Evolutionary conservation across 2,329 filamentous ascomycete genomes (phyloP).

Genomic region (Cryphonectria parasitica): DNA sequence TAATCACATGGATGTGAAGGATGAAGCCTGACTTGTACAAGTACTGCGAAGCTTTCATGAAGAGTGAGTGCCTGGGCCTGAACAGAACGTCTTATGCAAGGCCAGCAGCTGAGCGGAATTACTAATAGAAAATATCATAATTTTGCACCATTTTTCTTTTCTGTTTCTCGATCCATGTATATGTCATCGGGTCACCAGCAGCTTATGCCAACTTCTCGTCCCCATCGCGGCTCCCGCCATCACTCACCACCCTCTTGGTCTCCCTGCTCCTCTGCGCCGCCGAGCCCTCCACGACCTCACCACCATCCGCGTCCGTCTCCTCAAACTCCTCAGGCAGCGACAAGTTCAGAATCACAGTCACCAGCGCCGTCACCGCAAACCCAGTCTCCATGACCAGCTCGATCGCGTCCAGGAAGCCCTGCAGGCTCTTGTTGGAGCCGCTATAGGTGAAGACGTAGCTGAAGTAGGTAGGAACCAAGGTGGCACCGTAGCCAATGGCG

Average conservation of each 20-base stretch:
- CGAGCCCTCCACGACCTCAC: slow-evolving; percentile 7
- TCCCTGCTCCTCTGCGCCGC: not conserved
- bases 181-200: not conserved
- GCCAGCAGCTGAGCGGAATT: not conserved
- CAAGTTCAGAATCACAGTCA: slow-evolving; percentile 76
- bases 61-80: not conserved
- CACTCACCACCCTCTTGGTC: not conserved
- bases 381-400: slow-evolving; percentile 75
- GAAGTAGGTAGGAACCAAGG: slow-evolving; percentile 70
- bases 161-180: not conserved
- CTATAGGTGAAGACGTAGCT: slow-evolving; percentile 72
- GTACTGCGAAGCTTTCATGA: too few relatives aligned
- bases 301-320: slow-evolving; percentile 55
- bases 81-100: not conserved
- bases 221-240: not conserved
- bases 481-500: slow-evolving; percentile 73
- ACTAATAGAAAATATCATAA: not conserved
- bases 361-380: slow-evolving; percentile 73
- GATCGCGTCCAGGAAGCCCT: slow-evolving; percentile 77
- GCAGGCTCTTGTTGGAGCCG: slow-evolving; percentile 68
- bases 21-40: too few relatives aligned
- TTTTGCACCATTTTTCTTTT: not conserved
- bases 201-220: slow-evolving; percentile 9
- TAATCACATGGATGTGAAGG: not conserved
- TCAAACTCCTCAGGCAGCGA: slow-evolving; percentile 75